A percentile compares a stretch with the other conserved stretches of the same genome.
Conservation (phyloP, 2,329 filamentous ascomycete species). For the Trichoderma cornu-damae region DNA sequence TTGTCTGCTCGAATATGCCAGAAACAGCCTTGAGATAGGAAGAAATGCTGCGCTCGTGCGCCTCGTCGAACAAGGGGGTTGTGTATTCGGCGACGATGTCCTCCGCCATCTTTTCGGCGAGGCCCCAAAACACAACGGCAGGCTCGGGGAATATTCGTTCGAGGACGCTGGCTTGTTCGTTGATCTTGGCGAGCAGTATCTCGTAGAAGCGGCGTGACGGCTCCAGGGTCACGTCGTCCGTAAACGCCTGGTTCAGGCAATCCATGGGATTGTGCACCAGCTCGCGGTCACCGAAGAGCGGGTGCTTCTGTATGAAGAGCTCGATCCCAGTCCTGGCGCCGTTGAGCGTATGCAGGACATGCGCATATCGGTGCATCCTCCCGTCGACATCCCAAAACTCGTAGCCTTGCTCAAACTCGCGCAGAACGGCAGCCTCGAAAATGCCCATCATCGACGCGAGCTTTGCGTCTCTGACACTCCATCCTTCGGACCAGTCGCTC, state of each 20-base stretch:
- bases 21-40: conserved; percentile 82
- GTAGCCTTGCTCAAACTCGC: conserved; percentile 91
- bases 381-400: conserved; percentile 84
- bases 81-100: conserved; percentile 84
- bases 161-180: conserved; percentile 76
- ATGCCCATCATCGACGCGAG: conserved; percentile 69
- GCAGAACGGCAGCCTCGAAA: conserved; percentile 84
- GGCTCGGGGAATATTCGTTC: conserved; percentile 73
- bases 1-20: conserved; percentile 78
- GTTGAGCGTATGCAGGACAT: conserved; percentile 77
- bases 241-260: conserved; percentile 65
- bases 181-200: conserved; percentile 65
- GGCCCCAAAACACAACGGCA: conserved; percentile 65
- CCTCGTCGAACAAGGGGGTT: conserved; percentile 79
- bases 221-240: conserved; percentile 67
- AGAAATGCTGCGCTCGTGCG: conserved; percentile 68
- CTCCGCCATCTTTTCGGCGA: conserved; percentile 77
- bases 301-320: conserved; percentile 83
- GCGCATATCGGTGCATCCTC: conserved; percentile 81
- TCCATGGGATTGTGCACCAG: conserved; percentile 66
- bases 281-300: conserved; percentile 69
- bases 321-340: conserved; percentile 75
- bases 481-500: conserved; percentile 75
- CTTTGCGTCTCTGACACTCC: conserved; percentile 63
- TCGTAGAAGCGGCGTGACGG: conserved; percentile 80